Percentiles rank a stretch among this genome's conserved stretches.
Evolutionary conservation across 2,329 filamentous ascomycete species (phyloP).

Genomic region (Tothia fuscella): DNA sequence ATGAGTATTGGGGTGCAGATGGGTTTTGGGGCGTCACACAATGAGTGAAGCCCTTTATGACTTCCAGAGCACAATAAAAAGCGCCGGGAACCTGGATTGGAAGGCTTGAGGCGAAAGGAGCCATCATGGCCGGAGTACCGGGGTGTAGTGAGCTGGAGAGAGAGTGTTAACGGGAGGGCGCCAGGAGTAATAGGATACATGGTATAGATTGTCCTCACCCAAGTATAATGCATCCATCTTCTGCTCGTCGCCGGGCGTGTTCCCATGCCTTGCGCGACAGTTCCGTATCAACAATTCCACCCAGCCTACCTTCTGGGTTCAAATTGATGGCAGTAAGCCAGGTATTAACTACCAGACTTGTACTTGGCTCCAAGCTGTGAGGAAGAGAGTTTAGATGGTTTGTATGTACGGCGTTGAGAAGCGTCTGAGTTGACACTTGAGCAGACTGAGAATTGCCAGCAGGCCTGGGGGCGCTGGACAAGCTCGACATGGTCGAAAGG

Average conservation of each 20-base stretch:
- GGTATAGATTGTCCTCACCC: conserved; percentile 46
- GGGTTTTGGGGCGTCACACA: conserved; percentile 84
- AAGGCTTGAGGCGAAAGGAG: conserved; percentile 68
- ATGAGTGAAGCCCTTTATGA: conserved; percentile 73
- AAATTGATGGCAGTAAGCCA: conserved; percentile 71
- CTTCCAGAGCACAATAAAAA: conserved; percentile 68
- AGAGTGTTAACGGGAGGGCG: conserved; percentile 5
- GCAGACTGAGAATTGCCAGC: conserved; percentile 56
- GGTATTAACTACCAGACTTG: conserved; percentile 87
- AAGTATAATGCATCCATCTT: conserved; percentile 86
- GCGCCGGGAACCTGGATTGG: conserved; percentile 67
- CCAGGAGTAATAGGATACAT: too few species aligned
- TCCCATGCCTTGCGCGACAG: conserved; percentile 84
- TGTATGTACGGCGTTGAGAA: conserved; percentile 85
- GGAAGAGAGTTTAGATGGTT: conserved; percentile 71
- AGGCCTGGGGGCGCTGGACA: conserved; percentile 43
- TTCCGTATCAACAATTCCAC: conserved; percentile 68
- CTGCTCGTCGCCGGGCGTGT: conserved; percentile 83
- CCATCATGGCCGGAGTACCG: conserved; percentile 73
- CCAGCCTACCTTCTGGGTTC: conserved; percentile 54
- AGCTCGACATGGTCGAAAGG: conserved; percentile 48
- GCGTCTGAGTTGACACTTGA: conserved; percentile 83
- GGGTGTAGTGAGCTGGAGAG: conserved; percentile 65
- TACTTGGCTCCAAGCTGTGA: conserved; percentile 80
- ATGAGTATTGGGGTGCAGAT: conserved; percentile 67